Conservation (phyloP, 495 filamentous ascomycete genomes). For the Lentithecium fluviatile region DNA sequence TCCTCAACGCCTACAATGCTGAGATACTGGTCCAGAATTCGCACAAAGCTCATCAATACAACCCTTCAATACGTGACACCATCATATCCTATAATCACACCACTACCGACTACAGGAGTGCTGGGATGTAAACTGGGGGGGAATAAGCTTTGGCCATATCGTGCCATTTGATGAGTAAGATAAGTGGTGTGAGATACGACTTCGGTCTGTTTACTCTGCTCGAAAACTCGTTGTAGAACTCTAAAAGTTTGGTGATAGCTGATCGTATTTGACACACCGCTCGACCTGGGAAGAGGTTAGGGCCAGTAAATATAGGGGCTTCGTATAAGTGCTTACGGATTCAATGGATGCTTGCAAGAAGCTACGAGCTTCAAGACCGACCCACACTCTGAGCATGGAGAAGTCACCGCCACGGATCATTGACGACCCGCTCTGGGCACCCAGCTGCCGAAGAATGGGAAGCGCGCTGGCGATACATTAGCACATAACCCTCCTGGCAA, state of each 20-base stretch:
- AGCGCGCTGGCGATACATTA: constrained; percentile 60
- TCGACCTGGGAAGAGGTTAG: constrained; percentile 40
- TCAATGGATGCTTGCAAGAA: constrained; percentile 86
- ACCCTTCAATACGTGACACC: too few relatives aligned
- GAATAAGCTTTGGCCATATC: too few relatives aligned
- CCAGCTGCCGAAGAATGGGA: constrained; percentile 86
- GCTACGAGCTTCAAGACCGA: constrained; percentile 82
- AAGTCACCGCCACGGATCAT: constrained; percentile 64
- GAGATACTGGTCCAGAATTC: too few relatives aligned
- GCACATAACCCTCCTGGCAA: background rate
- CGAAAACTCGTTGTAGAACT: too few relatives aligned
- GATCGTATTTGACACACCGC: constrained; percentile 48
- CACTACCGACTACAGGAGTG: too few relatives aligned
- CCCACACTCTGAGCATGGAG: constrained; percentile 93
- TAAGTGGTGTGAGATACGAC: too few relatives aligned
- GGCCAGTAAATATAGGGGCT: background rate
- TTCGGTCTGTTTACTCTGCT: too few relatives aligned
- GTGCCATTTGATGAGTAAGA: too few relatives aligned
- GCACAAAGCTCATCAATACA: too few relatives aligned
- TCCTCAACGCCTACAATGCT: too few relatives aligned
- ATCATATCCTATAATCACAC: too few relatives aligned
- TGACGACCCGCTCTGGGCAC: constrained; percentile 69
- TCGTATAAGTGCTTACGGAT: constrained; percentile 58
- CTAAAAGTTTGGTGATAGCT: constrained; percentile 47
- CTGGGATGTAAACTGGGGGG: too few relatives aligned